phyloP scores from a whole-genome alignment of 371 early-diverging fungal genomes.

The Dinochytrium kinnereticum region DNA sequence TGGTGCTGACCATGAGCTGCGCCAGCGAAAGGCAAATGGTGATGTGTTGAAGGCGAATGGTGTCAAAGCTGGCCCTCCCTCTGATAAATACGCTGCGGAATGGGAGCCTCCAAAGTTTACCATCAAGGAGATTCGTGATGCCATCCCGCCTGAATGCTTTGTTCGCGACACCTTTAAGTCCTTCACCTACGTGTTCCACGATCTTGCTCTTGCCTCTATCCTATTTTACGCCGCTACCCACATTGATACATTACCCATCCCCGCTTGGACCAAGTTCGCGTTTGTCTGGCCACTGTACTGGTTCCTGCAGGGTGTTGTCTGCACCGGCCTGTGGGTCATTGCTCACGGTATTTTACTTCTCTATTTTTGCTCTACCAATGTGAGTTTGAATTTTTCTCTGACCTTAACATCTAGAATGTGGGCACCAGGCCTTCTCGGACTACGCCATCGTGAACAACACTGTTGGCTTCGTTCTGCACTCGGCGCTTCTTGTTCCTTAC shows the following conservation, averaged over 20 bases:
- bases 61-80: slow-evolving; percentile 1
- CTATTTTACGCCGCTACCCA: slow-evolving; percentile 69
- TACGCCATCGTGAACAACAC: slow-evolving; percentile 76
- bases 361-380: background rate
- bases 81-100: slow-evolving; percentile 22
- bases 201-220: slow-evolving; percentile 65
- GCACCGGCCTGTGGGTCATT: slow-evolving; percentile 87
- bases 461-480: slow-evolving; percentile 84
- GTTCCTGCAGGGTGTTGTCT: slow-evolving; percentile 77
- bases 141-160: slow-evolving; percentile 86
- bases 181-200: slow-evolving; percentile 71
- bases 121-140: slow-evolving; percentile 85
- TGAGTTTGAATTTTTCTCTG: background rate
- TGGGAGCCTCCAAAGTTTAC: slow-evolving; percentile 60
- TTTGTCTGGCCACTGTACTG: slow-evolving; percentile 80
- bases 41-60: no score
- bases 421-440: slow-evolving; percentile 83
- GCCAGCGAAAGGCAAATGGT: no score
- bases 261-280: slow-evolving; percentile 2
- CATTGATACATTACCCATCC: slow-evolving; percentile 58
- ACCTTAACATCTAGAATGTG: slow-evolving; percentile 48
- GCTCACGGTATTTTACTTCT: slow-evolving; percentile 67
- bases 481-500: slow-evolving; percentile 83
- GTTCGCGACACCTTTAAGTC: slow-evolving; percentile 75
- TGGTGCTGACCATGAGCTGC: no score